A percentile compares a stretch with the other conserved stretches of the same genome.
Evolutionary conservation across 306 rosid genomes (phyloP).

Genomic region (Cucumis sativus): DNA sequence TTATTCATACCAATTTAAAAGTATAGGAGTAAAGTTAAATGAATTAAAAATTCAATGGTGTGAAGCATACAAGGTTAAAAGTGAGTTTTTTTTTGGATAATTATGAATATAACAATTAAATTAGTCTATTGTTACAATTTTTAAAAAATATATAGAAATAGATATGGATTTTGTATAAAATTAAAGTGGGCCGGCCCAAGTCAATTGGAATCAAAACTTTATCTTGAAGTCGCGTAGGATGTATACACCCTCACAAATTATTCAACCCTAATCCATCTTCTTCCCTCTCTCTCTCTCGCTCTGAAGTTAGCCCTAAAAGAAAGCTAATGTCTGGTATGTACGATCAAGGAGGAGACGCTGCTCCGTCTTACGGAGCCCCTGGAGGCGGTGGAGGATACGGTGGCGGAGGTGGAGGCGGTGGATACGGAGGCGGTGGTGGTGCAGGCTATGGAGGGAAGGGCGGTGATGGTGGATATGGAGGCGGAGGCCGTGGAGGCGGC

Average conservation of each 20-base stretch:
- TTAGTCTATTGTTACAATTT: too few species aligned
- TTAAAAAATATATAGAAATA: too few species aligned
- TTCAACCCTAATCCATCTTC: constrained; percentile 17
- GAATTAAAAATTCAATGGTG: too few species aligned
- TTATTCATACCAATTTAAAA: too few species aligned
- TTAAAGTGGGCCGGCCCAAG: constrained; percentile 2
- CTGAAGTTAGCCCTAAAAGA: constrained; percentile 22
- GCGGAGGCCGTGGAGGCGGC: constrained; percentile 26
- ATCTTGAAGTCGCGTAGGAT: not conserved
- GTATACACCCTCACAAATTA: not conserved
- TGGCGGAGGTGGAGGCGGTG: constrained; percentile 23
- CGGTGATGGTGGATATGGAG: constrained; percentile 24
- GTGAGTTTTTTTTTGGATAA: too few species aligned
- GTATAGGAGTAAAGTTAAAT: too few species aligned
- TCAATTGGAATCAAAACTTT: not conserved
- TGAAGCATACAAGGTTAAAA: too few species aligned
- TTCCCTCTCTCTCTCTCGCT: constrained; percentile 16
- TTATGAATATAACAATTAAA: too few species aligned
- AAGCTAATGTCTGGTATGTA: constrained; percentile 74
- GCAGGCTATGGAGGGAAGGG: constrained; percentile 31
- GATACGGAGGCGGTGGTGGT: constrained; percentile 24
- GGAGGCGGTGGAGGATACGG: constrained; percentile 20
- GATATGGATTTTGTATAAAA: not conserved
- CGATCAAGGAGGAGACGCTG: constrained; percentile 77
- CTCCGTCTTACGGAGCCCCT: constrained; percentile 51